phyloP scores from a whole-genome alignment of 2,329 filamentous ascomycete genomes.

The Cadophora sp. region DNA sequence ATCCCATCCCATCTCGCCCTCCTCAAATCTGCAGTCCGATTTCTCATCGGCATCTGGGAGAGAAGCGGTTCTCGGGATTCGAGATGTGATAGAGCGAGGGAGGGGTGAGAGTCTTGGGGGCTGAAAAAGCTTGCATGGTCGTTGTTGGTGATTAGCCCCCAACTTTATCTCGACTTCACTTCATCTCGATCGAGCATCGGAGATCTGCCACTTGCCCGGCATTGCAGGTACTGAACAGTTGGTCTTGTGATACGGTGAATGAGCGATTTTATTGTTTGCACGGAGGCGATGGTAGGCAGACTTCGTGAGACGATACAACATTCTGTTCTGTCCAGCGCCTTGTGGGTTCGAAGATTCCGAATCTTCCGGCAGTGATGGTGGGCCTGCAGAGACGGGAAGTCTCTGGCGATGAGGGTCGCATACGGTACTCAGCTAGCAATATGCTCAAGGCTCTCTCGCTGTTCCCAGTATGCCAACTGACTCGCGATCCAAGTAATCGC shows the following conservation, averaged over 20 bases:
- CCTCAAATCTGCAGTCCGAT: too few relatives aligned
- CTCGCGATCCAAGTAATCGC: background rate
- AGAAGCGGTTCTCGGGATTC: background rate
- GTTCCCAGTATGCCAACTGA: too few relatives aligned
- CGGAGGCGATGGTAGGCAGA: background rate
- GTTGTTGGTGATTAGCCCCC: conserved; percentile 13
- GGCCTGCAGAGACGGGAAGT: background rate
- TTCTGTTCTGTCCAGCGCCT: background rate
- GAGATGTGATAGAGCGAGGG: conserved; percentile 1
- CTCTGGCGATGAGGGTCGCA: background rate
- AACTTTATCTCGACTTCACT: conserved; percentile 9
- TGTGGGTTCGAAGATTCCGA: background rate
- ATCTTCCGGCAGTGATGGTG: background rate
- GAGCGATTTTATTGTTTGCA: background rate
- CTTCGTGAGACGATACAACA: background rate
- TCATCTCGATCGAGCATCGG: background rate
- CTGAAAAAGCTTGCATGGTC: background rate
- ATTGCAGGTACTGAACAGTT: background rate
- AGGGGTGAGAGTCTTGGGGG: background rate
- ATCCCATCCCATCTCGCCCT: background rate
- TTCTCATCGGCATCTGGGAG: background rate
- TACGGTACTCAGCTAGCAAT: background rate
- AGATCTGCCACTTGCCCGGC: background rate
- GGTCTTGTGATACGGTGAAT: background rate
- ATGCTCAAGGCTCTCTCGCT: conserved; percentile 1